phyloP scores from a whole-genome alignment of 352 stramenopile species.

The Phytopythium oedochilum region DNA sequence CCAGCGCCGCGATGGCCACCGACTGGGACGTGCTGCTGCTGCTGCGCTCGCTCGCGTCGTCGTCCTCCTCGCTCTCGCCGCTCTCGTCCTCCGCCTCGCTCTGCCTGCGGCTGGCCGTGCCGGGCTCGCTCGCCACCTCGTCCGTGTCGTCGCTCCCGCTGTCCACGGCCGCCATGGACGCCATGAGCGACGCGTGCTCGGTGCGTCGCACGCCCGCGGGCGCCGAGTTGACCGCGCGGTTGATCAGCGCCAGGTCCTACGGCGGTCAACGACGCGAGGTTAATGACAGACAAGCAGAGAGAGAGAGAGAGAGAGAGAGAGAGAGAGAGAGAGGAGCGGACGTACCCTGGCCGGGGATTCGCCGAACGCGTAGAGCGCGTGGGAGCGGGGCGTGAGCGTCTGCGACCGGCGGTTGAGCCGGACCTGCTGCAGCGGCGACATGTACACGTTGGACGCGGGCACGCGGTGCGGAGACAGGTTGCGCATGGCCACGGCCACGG shows the following conservation, averaged over 20 bases:
- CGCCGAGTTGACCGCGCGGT: constrained; percentile 59
- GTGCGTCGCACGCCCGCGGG: constrained; percentile 9
- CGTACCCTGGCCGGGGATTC: constrained; percentile 76
- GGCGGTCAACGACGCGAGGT: constrained; percentile 4
- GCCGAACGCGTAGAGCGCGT: constrained; percentile 84
- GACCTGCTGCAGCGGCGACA: constrained; percentile 79
- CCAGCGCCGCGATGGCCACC: constrained; percentile 9
- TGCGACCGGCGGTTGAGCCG: constrained; percentile 55
- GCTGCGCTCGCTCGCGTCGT: constrained; percentile 17
- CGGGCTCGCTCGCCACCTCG: constrained; percentile 3
- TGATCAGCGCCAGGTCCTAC: constrained; percentile 72
- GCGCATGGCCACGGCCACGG: constrained; percentile 48
- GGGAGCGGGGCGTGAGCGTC: constrained; percentile 68
- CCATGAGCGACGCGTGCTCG: constrained; percentile 9
- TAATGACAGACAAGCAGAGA: too few relatives aligned
- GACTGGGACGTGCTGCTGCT: constrained; percentile 20
- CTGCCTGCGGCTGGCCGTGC: background rate
- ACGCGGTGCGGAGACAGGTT: constrained; percentile 81
- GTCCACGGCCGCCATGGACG: constrained; percentile 17
- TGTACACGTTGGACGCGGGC: constrained; percentile 78
- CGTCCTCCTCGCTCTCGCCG: constrained; percentile 1
- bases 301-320: constrained; percentile 1
- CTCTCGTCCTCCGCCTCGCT: constrained; percentile 1
- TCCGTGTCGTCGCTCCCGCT: constrained; percentile 21
- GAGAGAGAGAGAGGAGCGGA: constrained; percentile 5